Conservation (phyloP, 148 eudicot genomes). For the Vaccinium myrtillus region DNA sequence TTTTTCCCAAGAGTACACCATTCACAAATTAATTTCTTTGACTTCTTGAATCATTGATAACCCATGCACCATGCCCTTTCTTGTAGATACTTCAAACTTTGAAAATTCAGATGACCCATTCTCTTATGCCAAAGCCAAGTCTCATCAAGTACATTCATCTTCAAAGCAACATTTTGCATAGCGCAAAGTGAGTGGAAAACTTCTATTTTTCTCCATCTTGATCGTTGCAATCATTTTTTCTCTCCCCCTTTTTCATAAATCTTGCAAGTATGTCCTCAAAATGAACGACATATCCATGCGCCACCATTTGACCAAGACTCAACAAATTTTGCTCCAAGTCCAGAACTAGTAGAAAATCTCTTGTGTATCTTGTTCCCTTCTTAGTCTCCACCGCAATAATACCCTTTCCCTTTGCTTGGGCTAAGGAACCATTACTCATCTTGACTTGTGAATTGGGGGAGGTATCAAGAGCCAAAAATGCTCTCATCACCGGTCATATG, state of each 20-base stretch:
- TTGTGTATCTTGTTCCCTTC: conserved; percentile 16
- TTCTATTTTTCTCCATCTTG: no score
- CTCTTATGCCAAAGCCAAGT: no score
- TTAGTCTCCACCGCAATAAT: conserved; percentile 17
- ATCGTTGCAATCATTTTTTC: neutral
- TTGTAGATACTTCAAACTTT: no score
- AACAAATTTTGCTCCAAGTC: conserved; percentile 15
- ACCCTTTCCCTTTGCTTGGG: conserved; percentile 13
- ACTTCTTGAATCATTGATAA: no score
- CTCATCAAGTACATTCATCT: no score
- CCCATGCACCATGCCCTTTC: no score
- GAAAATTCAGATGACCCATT: no score
- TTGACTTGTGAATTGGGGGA: neutral
- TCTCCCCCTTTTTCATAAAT: conserved; percentile 6
- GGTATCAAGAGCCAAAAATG: neutral
- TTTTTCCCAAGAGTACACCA: neutral
- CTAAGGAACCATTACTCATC: conserved; percentile 19
- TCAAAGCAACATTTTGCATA: no score
- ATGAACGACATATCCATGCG: neutral
- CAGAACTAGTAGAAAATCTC: conserved; percentile 14
- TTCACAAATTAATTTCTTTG: no score
- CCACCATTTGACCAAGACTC: conserved; percentile 19
- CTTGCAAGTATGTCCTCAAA: conserved; percentile 13
- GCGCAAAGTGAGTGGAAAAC: no score
- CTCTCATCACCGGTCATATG: conserved; percentile 21